Conservation (phyloP, 2,329 filamentous ascomycete species). For the Myriosclerotinia curreyana region DNA sequence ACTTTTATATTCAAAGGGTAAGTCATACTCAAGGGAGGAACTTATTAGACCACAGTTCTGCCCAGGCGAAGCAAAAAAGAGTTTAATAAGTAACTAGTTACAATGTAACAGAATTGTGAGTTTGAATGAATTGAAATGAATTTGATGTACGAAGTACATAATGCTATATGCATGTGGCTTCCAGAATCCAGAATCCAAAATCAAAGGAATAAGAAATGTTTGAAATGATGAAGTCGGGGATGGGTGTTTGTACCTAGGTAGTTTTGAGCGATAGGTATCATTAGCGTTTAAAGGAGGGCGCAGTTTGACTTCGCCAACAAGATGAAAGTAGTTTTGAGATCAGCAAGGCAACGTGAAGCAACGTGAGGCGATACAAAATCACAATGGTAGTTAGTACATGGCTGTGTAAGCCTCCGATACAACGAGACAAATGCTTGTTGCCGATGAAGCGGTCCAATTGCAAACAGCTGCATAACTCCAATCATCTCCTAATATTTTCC, state of each 20-base stretch:
- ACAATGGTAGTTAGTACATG: background rate
- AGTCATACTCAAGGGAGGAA: too few relatives aligned
- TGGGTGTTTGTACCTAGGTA: constrained; percentile 3
- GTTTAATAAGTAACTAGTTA: background rate
- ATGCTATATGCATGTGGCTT: too few relatives aligned
- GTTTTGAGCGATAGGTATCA: background rate
- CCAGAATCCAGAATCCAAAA: too few relatives aligned
- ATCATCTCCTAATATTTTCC: background rate
- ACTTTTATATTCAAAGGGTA: background rate
- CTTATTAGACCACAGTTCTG: constrained; percentile 9
- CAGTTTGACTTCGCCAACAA: constrained; percentile 14
- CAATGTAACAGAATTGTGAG: background rate
- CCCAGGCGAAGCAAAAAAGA: constrained; percentile 11
- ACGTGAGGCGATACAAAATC: background rate
- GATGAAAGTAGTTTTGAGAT: too few relatives aligned
- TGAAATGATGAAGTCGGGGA: background rate
- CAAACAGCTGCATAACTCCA: background rate
- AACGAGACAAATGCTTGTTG: background rate
- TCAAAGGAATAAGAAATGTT: constrained; percentile 1
- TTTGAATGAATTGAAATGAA: background rate
- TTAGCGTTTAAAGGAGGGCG: background rate
- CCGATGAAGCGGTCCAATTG: background rate
- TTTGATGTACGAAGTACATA: too few relatives aligned
- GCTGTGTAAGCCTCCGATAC: background rate
- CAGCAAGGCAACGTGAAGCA: too few relatives aligned